Evolutionary conservation across 129 eudicot species (phyloP), one percentile per base, ranked within the genome.

Genomic region (Apium graveolens): DNA sequence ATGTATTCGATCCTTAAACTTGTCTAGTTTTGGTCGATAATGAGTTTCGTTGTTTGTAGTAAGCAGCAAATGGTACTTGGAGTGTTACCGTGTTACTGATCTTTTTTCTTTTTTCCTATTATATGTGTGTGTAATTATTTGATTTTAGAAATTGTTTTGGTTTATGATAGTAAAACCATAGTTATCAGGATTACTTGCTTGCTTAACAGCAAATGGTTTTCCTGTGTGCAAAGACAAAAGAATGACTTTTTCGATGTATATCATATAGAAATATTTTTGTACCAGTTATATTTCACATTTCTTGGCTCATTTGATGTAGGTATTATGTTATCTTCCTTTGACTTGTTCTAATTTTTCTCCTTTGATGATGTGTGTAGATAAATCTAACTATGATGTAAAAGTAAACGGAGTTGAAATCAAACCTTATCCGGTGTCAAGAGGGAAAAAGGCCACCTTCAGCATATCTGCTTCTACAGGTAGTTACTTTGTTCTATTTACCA

Each of bases 391-490:
- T 76, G 71, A 51, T 49, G 86, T 91, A 32, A 82, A 83, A 78
- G 82, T 91, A 57, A 84, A 79, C 35, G 84, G 86, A 32, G 82
- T 91, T 16, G 87, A 77, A 48, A 85, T 89, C 70, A 53, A 77
- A 76, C 97, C 97, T 34, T 79, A 82, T 77, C 97, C 93, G 4
- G 80, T 87, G 38, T 41, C 51, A 27, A 80, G 83, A 89, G 91
- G 97, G 79, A 51, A 77, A 72, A 65, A 70, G 53, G 86, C 93
- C 82, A 85, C 93, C 78, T 89, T 91, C 81, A 83, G 78, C 48
- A 80, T 91, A 66, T 78, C 90, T 78, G 97, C 93, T 63, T 79
- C 80, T 20, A 83, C 97, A 51, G 91, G 93, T 86, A 83, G n/a
- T 72, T 73, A 24, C 55, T 73, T 72, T 27, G 24, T 73, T 73